These are phyloP conservation scores for Viridothelium virens DNA, from an alignment of 495 filamentous ascomycete species.

Conservation along the genomic window DNA sequence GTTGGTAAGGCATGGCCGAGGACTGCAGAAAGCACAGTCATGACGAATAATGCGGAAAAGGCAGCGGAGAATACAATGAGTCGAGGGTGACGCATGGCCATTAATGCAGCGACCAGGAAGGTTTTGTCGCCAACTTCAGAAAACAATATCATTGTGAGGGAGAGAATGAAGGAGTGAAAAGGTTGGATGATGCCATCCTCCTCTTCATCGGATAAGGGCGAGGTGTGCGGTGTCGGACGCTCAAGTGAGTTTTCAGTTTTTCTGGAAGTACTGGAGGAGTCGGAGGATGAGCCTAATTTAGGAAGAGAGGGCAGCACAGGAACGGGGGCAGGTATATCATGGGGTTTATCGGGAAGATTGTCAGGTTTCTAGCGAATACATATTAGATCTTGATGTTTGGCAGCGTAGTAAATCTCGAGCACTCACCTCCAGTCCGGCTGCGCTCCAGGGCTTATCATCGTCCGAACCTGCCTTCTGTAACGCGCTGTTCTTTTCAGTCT, in stretches of 20 bases:
- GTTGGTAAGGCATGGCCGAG: slow-evolving; percentile 89
- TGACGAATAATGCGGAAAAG: slow-evolving; percentile 79
- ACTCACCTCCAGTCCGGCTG: slow-evolving; percentile 60
- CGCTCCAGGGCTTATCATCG: slow-evolving; percentile 36
- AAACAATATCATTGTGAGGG: slow-evolving; percentile 94
- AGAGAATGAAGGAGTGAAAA: slow-evolving; percentile 84
- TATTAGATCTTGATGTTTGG: neutral
- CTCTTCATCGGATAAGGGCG: slow-evolving; percentile 34
- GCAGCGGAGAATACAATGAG: slow-evolving; percentile 89
- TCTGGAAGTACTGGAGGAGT: slow-evolving; percentile 2
- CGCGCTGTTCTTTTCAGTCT: slow-evolving; percentile 34
- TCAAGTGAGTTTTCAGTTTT: neutral
- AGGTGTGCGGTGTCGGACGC: slow-evolving; percentile 17
- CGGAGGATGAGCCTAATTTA: slow-evolving; percentile 11
- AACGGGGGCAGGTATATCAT: slow-evolving; percentile 68
- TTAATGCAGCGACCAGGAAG: slow-evolving; percentile 91
- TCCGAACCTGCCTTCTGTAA: slow-evolving; percentile 39
- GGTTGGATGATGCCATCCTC: slow-evolving; percentile 66
- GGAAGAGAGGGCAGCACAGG: slow-evolving; percentile 42
- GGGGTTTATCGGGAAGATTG: slow-evolving; percentile 69
- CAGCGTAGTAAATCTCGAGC: neutral
- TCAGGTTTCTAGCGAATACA: slow-evolving; percentile 60
- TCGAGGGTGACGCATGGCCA: slow-evolving; percentile 97
- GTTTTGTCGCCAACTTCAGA: slow-evolving; percentile 99
- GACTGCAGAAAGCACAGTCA: slow-evolving; percentile 96